These are phyloP conservation scores for Boletellus emodensis DNA, from an alignment of 768 basidiomycete species.

Conservation along the genomic window DNA sequence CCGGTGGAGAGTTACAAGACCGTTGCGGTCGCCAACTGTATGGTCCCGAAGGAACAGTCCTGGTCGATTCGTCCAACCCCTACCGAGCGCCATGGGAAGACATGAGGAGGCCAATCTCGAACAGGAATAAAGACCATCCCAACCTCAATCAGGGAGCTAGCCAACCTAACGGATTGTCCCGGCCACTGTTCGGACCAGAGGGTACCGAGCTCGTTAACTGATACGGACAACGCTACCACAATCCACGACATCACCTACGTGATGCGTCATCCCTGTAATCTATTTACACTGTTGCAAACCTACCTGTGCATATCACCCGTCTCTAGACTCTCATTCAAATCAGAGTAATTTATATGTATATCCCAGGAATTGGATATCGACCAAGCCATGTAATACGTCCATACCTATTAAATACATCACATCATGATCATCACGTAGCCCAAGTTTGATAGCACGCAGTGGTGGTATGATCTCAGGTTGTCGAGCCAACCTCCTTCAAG, in stretches of 20 bases:
- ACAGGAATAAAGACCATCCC: not conserved
- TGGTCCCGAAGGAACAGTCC: conserved; percentile 22
- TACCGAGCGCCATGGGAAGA: conserved; percentile 1
- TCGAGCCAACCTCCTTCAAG: not conserved
- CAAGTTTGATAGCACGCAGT: too few species aligned
- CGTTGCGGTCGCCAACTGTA: conserved; percentile 15
- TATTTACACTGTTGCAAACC: not conserved
- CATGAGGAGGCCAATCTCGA: not conserved
- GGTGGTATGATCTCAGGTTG: not conserved
- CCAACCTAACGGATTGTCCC: not conserved
- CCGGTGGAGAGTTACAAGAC: conserved; percentile 20
- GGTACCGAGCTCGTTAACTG: conserved; percentile 24
- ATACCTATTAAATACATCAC: too few species aligned
- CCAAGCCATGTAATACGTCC: conserved; percentile 1
- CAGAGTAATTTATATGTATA: not conserved
- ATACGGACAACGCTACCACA: not conserved
- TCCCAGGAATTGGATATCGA: conserved; percentile 23
- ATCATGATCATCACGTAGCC: too few species aligned
- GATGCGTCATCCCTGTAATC: not conserved
- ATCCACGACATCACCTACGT: not conserved
- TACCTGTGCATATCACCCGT: not conserved
- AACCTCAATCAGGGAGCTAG: not conserved
- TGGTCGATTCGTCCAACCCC: conserved; percentile 8
- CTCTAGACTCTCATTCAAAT: not conserved
- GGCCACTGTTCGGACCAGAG: conserved; percentile 16